These are phyloP conservation scores for Paulownia fortunei DNA, from an alignment of 257 asterid species.

Conservation along the genomic window DNA sequence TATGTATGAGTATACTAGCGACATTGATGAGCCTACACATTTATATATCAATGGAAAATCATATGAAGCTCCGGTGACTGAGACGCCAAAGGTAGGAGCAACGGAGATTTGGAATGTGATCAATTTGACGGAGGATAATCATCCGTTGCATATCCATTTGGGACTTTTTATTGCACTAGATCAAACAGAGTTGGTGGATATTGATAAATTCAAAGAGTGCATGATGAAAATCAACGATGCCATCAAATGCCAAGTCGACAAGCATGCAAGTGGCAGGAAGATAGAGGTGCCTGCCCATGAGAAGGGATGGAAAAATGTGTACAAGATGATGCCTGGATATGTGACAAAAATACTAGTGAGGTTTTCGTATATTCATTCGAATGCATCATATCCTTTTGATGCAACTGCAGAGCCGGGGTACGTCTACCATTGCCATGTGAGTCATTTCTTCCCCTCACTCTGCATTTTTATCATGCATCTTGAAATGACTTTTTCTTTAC, in stretches of 20 bases:
- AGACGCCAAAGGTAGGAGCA: constrained; percentile 67
- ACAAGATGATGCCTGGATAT: constrained; percentile 76
- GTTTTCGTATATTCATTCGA: constrained; percentile 73
- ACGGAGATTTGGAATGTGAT: constrained; percentile 87
- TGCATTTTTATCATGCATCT: too few relatives aligned
- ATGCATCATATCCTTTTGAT: constrained; percentile 72
- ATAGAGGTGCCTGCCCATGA: constrained; percentile 57
- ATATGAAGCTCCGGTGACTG: constrained; percentile 68
- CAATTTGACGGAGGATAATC: constrained; percentile 82
- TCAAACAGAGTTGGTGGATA: constrained; percentile 51
- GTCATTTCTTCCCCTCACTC: constrained; percentile 20
- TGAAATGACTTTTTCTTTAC: too few relatives aligned
- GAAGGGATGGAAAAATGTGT: constrained; percentile 90
- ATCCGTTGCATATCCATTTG: constrained; percentile 81
- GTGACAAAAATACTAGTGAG: constrained; percentile 62
- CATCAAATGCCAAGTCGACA: constrained; percentile 46
- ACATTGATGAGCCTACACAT: constrained; percentile 62
- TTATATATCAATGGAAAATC: constrained; percentile 72
- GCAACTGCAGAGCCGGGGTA: constrained; percentile 85
- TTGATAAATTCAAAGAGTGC: constrained; percentile 61
- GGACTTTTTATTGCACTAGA: constrained; percentile 68
- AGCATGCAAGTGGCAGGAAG: constrained; percentile 53
- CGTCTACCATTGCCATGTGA: constrained; percentile 89
- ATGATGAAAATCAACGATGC: constrained; percentile 69
- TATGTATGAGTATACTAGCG: constrained; percentile 71